A percentile compares a stretch with the other conserved stretches of the same genome.
phyloP scores from a whole-genome alignment of 306 rosid species.

The Oemleria cerasiformis region DNA sequence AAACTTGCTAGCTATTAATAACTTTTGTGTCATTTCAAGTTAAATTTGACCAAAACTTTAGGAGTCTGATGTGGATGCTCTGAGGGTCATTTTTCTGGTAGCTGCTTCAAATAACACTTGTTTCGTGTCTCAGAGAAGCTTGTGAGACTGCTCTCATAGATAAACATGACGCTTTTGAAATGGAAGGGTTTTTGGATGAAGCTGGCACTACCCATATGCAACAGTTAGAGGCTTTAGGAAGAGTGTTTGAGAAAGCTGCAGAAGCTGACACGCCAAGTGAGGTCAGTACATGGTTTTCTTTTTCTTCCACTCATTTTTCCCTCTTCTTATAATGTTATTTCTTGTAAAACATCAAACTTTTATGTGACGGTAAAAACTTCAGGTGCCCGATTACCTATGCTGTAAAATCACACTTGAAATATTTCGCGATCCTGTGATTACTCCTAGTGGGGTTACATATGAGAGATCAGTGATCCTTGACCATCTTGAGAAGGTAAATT shows the following conservation, averaged over 20 bases:
- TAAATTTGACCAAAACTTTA: too few species aligned
- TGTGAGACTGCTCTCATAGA: conserved; percentile 50
- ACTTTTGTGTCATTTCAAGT: too few species aligned
- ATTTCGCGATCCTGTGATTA: conserved; percentile 92
- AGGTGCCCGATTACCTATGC: conserved; percentile 93
- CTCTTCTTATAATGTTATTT: background rate
- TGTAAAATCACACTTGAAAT: conserved; percentile 84
- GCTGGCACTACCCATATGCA: conserved; percentile 30
- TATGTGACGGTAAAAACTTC: conserved; percentile 2
- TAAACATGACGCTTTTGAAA: conserved; percentile 31
- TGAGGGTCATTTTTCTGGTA: background rate
- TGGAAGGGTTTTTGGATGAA: conserved; percentile 70
- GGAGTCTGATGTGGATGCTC: too few species aligned
- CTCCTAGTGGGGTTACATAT: conserved; percentile 85
- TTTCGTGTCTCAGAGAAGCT: conserved; percentile 39
- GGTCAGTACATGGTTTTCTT: conserved; percentile 36
- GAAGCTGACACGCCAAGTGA: conserved; percentile 64
- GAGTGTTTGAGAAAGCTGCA: conserved; percentile 54
- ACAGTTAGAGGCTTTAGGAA: conserved; percentile 51
- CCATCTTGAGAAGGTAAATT: conserved; percentile 75
- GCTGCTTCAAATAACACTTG: background rate
- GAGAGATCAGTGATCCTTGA: conserved; percentile 87
- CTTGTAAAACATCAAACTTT: background rate
- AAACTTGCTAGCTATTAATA: too few species aligned
- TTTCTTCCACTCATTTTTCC: background rate